A percentile compares a stretch with the other conserved stretches of the same genome.
phyloP scores from a whole-genome alignment of 2,329 filamentous ascomycete genomes.

The Didymella exigua region DNA sequence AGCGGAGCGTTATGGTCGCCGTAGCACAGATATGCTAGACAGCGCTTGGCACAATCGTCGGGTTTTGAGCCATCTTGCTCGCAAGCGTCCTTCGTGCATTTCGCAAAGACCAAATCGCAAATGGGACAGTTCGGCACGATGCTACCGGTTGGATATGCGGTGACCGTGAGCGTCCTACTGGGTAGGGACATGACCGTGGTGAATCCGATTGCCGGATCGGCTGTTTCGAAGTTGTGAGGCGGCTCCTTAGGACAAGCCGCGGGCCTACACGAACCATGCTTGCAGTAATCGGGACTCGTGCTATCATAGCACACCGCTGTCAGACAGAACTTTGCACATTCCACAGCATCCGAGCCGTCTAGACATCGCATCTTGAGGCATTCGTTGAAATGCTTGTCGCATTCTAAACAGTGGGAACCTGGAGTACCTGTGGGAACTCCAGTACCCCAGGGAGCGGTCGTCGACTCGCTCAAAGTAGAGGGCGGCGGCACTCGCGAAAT shows the following conservation, averaged over 20 bases:
- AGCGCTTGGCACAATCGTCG: not conserved
- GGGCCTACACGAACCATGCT: slow-evolving; percentile 1
- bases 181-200: not conserved
- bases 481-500: not conserved
- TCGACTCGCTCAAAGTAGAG: not conserved
- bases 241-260: slow-evolving; percentile 1
- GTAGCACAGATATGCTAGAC: slow-evolving; percentile 4
- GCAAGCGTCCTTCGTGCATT: no score
- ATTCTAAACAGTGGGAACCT: not conserved
- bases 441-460: not conserved
- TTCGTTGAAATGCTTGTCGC: not conserved
- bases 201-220: not conserved
- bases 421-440: not conserved
- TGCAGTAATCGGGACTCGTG: not conserved
- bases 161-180: not conserved
- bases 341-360: slow-evolving; percentile 1
- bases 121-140: no score
- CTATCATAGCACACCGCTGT: not conserved
- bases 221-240: not conserved
- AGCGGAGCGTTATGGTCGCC: not conserved
- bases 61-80: slow-evolving; percentile 1
- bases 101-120: no score
- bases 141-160: not conserved
- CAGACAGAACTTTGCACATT: slow-evolving; percentile 6
- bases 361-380: not conserved